These are phyloP conservation scores for Aegilops longissima DNA, from an alignment of 176 grass and related monocot species.

Conservation along the genomic window DNA sequence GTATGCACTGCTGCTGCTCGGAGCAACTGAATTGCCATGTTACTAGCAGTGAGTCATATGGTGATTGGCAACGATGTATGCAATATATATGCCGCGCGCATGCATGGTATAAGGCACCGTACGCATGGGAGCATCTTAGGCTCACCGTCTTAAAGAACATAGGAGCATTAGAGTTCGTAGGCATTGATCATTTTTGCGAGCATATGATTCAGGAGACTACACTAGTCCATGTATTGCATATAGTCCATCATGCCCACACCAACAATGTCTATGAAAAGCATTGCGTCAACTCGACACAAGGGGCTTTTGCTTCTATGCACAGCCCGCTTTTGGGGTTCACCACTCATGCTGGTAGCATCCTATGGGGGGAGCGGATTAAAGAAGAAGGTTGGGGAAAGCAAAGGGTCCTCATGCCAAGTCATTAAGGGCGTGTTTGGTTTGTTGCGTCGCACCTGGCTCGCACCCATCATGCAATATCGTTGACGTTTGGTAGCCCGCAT, in stretches of 20 bases:
- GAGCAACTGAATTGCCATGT: slow-evolving; percentile 2
- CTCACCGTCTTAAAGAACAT: neutral
- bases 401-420: slow-evolving; percentile 39
- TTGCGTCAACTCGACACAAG: slow-evolving; percentile 36
- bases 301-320: slow-evolving; percentile 40
- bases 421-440: neutral
- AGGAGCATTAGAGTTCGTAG: neutral
- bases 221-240: slow-evolving; percentile 1
- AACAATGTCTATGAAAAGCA: slow-evolving; percentile 31
- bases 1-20: neutral
- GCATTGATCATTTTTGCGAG: slow-evolving; percentile 14
- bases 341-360: slow-evolving; percentile 43
- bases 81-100: neutral
- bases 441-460: no score
- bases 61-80: neutral
- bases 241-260: slow-evolving; percentile 29
- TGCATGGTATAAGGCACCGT: neutral
- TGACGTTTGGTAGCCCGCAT: no score
- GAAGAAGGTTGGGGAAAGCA: slow-evolving; percentile 38
- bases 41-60: neutral
- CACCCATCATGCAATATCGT: no score
- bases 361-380: slow-evolving; percentile 36
- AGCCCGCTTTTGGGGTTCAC: slow-evolving; percentile 37
- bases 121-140: neutral
- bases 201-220: neutral